A percentile compares a stretch with the other conserved stretches of the same genome.
phyloP scores from a whole-genome alignment of 2,329 filamentous ascomycete species.

The Grosmannia penicillata region DNA sequence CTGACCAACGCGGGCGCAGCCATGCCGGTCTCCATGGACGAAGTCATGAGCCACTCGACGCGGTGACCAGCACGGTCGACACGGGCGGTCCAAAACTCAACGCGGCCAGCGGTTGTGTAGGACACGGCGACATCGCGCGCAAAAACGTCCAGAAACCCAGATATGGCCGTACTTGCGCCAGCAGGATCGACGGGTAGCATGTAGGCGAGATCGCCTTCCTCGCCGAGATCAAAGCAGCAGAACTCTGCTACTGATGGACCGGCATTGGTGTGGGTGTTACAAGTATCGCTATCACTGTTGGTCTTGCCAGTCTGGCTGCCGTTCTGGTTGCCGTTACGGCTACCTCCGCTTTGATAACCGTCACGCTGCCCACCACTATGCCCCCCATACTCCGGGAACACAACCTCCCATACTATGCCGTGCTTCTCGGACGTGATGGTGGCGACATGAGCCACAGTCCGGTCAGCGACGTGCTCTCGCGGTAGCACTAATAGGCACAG shows the following conservation, averaged over 20 bases:
- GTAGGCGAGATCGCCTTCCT: conserved; percentile 42
- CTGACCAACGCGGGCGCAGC: conserved; percentile 61
- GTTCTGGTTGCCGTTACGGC: too few relatives aligned
- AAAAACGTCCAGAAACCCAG: conserved; percentile 74
- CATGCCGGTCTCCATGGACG: conserved; percentile 66
- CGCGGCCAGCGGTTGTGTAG: conserved; percentile 58
- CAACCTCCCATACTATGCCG: conserved; percentile 70
- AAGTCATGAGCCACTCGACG: conserved; percentile 72
- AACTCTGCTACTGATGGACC: conserved; percentile 44
- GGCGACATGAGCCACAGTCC: conserved; percentile 55
- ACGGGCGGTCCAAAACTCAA: conserved; percentile 76
- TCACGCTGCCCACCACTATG: background rate
- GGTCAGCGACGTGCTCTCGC: conserved; percentile 37
- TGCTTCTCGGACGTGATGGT: conserved; percentile 66
- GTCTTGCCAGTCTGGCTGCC: too few relatives aligned
- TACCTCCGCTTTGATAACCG: background rate
- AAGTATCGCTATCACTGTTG: conserved; percentile 9
- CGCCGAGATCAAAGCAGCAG: conserved; percentile 53
- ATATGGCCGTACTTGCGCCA: conserved; percentile 53
- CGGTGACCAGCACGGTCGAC: conserved; percentile 43
- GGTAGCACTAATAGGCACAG: conserved; percentile 70
- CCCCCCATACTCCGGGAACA: conserved; percentile 35
- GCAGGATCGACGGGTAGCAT: conserved; percentile 78
- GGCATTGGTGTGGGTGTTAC: conserved; percentile 16
- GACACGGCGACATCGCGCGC: conserved; percentile 76